phyloP scores from a whole-genome alignment of 768 basidiomycete genomes.

The Calocybe cyanea region DNA sequence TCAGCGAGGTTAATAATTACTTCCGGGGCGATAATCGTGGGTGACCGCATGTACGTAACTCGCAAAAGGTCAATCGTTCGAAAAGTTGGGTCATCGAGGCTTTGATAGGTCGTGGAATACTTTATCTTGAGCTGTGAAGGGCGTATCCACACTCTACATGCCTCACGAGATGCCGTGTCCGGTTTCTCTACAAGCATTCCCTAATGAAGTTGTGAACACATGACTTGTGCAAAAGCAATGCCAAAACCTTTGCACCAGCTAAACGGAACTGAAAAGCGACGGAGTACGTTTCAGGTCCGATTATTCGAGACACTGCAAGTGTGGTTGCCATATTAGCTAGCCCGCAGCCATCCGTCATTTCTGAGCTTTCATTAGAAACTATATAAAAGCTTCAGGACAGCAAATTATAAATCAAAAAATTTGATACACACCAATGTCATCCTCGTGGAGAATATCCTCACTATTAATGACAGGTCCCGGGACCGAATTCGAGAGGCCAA shows the following conservation, averaged over 20 bases:
- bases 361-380: conserved; percentile 28
- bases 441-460: conserved; percentile 31
- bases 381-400: not conserved
- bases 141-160: conserved; percentile 26
- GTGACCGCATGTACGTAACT: conserved; percentile 41
- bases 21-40: conserved; percentile 49
- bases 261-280: conserved; percentile 51
- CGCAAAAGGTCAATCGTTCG: conserved; percentile 51
- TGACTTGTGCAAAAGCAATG: not conserved
- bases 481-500: conserved; percentile 62
- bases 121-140: conserved; percentile 46
- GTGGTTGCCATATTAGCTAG: conserved; percentile 37
- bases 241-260: conserved; percentile 40
- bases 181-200: conserved; percentile 25
- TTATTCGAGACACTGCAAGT: conserved; percentile 26
- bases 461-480: conserved; percentile 44
- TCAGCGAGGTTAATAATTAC: conserved; percentile 62
- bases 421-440: conserved; percentile 43
- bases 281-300: conserved; percentile 35
- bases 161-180: conserved; percentile 12
- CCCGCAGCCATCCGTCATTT: conserved; percentile 59
- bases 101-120: conserved; percentile 25
- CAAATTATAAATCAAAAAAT: not conserved
- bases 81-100: conserved; percentile 35
- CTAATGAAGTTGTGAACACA: conserved; percentile 18